These are phyloP conservation scores for Amniculicola lignicola DNA, from an alignment of 495 filamentous ascomycete species.

Conservation along the genomic window DNA sequence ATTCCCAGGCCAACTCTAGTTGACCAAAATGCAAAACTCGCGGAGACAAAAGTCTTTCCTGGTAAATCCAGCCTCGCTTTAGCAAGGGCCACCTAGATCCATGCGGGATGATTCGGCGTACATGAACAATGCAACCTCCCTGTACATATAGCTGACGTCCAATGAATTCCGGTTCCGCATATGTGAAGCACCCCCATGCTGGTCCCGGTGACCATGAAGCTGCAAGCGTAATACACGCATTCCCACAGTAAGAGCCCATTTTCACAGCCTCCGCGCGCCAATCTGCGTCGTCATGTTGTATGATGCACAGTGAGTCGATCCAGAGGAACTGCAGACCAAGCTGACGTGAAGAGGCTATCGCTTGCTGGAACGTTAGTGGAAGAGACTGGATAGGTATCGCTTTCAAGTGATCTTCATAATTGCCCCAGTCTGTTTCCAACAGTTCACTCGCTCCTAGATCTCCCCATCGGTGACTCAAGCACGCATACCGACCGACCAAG, in stretches of 20 bases:
- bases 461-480: background rate
- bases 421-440: background rate
- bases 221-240: conserved; percentile 14
- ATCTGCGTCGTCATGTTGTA: conserved; percentile 9
- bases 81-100: background rate
- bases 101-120: background rate
- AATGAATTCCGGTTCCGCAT: background rate
- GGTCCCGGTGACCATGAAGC: background rate
- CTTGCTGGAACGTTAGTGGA: conserved; percentile 11
- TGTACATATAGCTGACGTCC: background rate
- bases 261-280: conserved; percentile 1
- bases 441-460: background rate
- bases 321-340: conserved; percentile 15
- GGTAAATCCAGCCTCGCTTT: conserved; percentile 23
- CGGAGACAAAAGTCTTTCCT: conserved; percentile 19
- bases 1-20: conserved; percentile 28
- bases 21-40: conserved; percentile 20
- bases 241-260: conserved; percentile 8
- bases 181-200: conserved; percentile 2
- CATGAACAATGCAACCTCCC: background rate
- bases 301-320: conserved; percentile 19
- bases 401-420: background rate
- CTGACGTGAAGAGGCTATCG: background rate
- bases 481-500: background rate
- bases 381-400: background rate